These are phyloP conservation scores for Amylostereum areolatum DNA, from an alignment of 1,284 basidiomycete genomes.

Conservation along the genomic window DNA sequence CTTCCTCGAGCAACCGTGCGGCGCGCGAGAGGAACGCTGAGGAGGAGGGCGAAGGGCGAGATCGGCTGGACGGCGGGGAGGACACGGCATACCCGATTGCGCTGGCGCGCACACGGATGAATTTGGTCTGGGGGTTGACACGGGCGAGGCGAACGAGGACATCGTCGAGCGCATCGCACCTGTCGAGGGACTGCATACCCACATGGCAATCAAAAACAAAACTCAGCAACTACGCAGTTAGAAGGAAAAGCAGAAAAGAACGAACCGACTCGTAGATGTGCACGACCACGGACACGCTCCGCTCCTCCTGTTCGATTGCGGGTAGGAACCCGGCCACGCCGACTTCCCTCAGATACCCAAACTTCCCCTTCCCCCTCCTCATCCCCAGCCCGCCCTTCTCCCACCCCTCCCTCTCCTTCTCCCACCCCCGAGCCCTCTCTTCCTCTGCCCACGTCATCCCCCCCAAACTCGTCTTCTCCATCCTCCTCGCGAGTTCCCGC, in stretches of 20 bases:
- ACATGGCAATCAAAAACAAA: not conserved
- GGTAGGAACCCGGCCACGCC: constrained; percentile 67
- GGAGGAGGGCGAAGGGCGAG: constrained; percentile 17
- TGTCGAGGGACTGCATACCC: constrained; percentile 53
- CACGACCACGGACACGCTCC: constrained; percentile 69
- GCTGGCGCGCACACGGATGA: constrained; percentile 69
- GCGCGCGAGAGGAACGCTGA: constrained; percentile 10
- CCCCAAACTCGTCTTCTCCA: constrained; percentile 58
- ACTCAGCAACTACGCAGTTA: not conserved
- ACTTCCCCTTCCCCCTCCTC: constrained; percentile 43
- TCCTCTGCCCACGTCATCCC: constrained; percentile 70
- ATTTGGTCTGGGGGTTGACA: constrained; percentile 67
- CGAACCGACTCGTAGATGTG: constrained; percentile 81
- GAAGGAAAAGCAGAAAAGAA: constrained; percentile 10
- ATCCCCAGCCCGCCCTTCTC: constrained; percentile 29
- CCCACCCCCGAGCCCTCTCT: constrained; percentile 45
- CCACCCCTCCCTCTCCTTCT: constrained; percentile 19
- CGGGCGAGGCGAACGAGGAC: constrained; percentile 66
- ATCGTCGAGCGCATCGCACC: constrained; percentile 69
- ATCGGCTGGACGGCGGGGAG: constrained; percentile 20
- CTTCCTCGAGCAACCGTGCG: constrained; percentile 21
- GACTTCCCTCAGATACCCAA: constrained; percentile 80
- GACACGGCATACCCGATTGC: constrained; percentile 68
- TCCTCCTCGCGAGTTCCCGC: constrained; percentile 41
- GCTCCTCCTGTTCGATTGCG: constrained; percentile 71